Evolutionary conservation across 257 asterid genomes (phyloP).

Genomic region (Agastache rugosa): DNA sequence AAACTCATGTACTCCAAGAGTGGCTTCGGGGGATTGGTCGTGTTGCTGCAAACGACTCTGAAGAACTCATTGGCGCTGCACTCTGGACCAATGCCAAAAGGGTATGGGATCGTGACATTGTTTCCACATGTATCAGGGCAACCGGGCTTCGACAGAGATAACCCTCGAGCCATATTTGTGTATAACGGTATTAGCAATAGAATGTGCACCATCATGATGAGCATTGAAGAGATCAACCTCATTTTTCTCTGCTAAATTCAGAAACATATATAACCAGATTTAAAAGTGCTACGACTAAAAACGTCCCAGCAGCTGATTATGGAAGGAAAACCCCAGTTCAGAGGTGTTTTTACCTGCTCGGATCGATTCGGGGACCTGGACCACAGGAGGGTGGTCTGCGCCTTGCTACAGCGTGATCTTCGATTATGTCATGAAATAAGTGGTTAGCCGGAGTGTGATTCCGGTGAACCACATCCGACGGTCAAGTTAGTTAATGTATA

Average conservation of each 20-base stretch:
- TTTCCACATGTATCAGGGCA: conserved; percentile 22
- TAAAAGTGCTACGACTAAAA: no score
- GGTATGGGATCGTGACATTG: conserved; percentile 20
- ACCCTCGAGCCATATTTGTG: neutral
- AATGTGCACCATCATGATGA: neutral
- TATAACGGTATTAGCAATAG: neutral
- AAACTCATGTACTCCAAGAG: conserved; percentile 11
- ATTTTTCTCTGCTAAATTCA: neutral
- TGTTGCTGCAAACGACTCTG: neutral
- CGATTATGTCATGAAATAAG: no score
- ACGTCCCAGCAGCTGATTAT: no score
- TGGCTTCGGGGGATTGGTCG: conserved; percentile 10
- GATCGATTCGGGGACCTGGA: no score
- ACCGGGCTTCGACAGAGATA: conserved; percentile 13
- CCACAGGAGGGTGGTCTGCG: no score
- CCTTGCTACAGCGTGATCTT: no score
- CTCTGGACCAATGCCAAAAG: conserved; percentile 22
- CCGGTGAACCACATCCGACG: no score
- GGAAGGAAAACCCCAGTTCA: no score
- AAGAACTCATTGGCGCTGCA: conserved; percentile 18
- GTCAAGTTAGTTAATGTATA: no score
- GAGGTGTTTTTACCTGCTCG: no score
- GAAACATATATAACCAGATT: neutral
- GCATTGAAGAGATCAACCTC: neutral
- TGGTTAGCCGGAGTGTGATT: no score